Evolutionary conservation across 2,329 filamentous ascomycete genomes (phyloP), one percentile per base, ranked within the genome.

Genomic region (Sordariomycetes sp.): DNA sequence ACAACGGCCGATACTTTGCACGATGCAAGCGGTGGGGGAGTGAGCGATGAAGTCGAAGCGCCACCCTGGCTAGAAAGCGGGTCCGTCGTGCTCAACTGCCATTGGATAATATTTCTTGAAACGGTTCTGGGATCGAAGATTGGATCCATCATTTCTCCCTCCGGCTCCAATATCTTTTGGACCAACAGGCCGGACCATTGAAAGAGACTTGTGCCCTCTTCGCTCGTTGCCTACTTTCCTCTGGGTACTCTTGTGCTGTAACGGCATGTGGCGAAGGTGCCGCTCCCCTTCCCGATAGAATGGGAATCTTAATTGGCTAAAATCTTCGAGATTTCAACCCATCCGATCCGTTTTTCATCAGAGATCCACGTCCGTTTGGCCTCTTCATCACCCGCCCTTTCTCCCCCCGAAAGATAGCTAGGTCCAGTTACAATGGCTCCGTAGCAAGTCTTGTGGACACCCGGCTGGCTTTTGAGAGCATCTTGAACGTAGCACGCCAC

Each of bases 271-370:
- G 39, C 39, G n/a, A 24, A 20, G 22, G n/a, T 50, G 22, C 45
- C 15, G n/a, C 28, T 32, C 15, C 10, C n/a, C 39, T 5, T 45
- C 6, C 39, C 15, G 4, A 17, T n/a, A 8, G 45, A 24, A 24
- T 13, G 20, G 22, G 20, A 56, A 10, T 10, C 17, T 15, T 50
- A 42, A 56, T 56, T 56, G 54, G 54, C 28, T n/a, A n/a, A 56
- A 51, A 56, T 56, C 20, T n/a, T 51, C 36, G 25, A 10, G 34
- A 51, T 51, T 56, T 56, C 54, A 56, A 24, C 54, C 54, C 51
- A 51, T 56, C 54, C 45, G 20, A 12, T 10, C 45, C 20, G n/a
- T 20, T 22, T 22, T 22, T 50, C 20, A 50, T 50, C 20, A 20
- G 45, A 50, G n/a, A 50, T 50, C 45, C 22, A 7, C 20, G 10